Evolutionary conservation across 306 rosid species (phyloP).

Genomic region (Albizia julibrissin): DNA sequence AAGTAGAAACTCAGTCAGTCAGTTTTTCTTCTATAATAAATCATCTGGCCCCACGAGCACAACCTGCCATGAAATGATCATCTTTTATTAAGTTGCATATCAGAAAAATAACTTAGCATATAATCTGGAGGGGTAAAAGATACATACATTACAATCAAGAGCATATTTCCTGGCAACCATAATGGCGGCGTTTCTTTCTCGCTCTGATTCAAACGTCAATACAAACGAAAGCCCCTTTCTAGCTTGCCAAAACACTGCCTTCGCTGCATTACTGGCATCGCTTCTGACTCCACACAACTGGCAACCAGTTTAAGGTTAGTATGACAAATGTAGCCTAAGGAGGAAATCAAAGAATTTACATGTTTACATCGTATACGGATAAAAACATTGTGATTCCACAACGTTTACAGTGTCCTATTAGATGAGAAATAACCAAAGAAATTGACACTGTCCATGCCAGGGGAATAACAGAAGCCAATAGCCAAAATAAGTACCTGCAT

Average conservation of each 20-base stretch:
- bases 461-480: neutral
- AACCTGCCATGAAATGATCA: conserved; percentile 54
- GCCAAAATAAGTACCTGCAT: conserved; percentile 70
- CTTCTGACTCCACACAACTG: conserved; percentile 89
- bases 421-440: too few species aligned
- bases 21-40: conserved; percentile 63
- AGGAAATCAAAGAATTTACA: conserved; percentile 4
- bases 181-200: conserved; percentile 85
- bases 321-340: conserved; percentile 25
- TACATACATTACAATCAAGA: conserved; percentile 82
- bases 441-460: neutral
- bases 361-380: neutral
- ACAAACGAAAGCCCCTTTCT: conserved; percentile 86
- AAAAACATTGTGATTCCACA: conserved; percentile 8
- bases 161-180: conserved; percentile 87
- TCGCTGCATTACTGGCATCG: conserved; percentile 54
- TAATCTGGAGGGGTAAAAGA: conserved; percentile 18
- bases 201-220: conserved; percentile 81
- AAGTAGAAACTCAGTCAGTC: conserved; percentile 43
- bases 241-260: conserved; percentile 89
- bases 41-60: conserved; percentile 95
- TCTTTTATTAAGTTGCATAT: conserved; percentile 5
- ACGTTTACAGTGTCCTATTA: neutral
- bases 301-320: conserved; percentile 23
- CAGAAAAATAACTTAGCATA: conserved; percentile 6